Conservation (phyloP, 2,329 filamentous ascomycete species). For the Pseudonectria foliicola region DNA sequence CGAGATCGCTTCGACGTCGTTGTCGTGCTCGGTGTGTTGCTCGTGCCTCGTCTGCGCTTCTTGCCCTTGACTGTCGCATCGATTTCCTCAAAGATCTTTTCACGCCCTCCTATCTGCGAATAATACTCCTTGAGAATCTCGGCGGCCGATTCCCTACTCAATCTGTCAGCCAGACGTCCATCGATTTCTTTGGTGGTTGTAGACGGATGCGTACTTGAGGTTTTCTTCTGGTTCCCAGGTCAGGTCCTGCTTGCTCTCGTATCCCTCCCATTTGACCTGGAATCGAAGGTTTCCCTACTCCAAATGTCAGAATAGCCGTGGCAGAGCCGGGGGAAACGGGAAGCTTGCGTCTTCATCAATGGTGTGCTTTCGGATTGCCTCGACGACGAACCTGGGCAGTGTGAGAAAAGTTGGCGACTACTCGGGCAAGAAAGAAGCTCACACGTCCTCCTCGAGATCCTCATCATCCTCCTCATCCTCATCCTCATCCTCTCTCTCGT, state of each 20-base stretch:
- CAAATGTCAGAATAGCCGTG: conserved; percentile 1
- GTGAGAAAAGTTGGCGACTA: conserved; percentile 12
- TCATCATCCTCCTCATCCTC: conserved; percentile 31
- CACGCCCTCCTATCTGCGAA: conserved; percentile 53
- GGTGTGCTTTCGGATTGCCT: conserved; percentile 62
- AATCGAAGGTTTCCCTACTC: conserved; percentile 48
- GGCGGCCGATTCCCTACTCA: conserved; percentile 45
- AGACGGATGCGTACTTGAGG: conserved; percentile 19
- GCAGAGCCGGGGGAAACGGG: neutral
- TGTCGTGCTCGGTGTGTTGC: conserved; percentile 28
- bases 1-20: conserved; percentile 36
- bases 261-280: conserved; percentile 77
- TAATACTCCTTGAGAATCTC: conserved; percentile 61
- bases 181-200: neutral
- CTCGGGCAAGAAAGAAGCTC: conserved; percentile 21
- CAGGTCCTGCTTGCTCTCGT: conserved; percentile 58
- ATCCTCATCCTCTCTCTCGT: conserved; percentile 27
- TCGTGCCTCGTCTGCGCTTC: conserved; percentile 49
- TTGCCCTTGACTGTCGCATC: conserved; percentile 44
- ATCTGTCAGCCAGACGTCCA: neutral
- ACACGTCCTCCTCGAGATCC: conserved; percentile 37
- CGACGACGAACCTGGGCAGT: conserved; percentile 58
- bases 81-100: conserved; percentile 45
- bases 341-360: conserved; percentile 46
- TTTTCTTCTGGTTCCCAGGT: conserved; percentile 79